Evolutionary conservation across 208 protist genomes (phyloP).

Genomic region (Acanthamoeba divionensis): DNA sequence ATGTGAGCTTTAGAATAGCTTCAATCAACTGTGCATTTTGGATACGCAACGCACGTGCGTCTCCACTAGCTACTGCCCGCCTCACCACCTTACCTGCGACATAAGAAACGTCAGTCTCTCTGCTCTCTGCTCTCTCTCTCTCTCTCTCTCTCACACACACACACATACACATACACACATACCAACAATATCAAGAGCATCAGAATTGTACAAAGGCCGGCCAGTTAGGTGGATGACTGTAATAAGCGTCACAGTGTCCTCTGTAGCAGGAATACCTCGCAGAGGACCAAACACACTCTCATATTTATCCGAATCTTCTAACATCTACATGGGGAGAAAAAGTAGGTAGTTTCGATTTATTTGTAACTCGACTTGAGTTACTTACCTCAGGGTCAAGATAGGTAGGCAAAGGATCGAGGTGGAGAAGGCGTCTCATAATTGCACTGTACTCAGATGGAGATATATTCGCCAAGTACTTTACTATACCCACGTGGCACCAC

Average conservation of each 20-base stretch:
- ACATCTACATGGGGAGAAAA: too few species aligned
- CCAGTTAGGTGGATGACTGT: constrained; percentile 41
- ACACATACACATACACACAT: too few species aligned
- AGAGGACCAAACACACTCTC: too few species aligned
- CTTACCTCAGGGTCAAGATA: constrained; percentile 4
- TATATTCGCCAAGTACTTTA: too few species aligned
- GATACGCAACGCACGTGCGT: background rate
- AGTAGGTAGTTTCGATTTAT: too few species aligned
- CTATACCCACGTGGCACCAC: constrained; percentile 27
- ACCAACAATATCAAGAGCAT: background rate
- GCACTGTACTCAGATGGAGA: background rate
- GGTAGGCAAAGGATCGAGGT: background rate
- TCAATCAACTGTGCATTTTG: constrained; percentile 22
- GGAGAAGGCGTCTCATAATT: background rate
- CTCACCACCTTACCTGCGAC: constrained; percentile 25
- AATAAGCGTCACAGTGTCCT: constrained; percentile 44
- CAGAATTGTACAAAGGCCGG: constrained; percentile 24
- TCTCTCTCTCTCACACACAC: too few species aligned
- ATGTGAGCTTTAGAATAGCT: constrained; percentile 19
- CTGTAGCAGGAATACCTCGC: background rate
- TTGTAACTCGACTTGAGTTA: too few species aligned
- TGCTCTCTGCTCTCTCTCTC: too few species aligned
- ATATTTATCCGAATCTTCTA: too few species aligned
- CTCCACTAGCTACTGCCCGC: background rate
- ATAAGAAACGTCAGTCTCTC: too few species aligned